Base-by-base conservation (phyloP, 1,284 basidiomycete genomes). In the Irpex rosettiformis region DNA sequence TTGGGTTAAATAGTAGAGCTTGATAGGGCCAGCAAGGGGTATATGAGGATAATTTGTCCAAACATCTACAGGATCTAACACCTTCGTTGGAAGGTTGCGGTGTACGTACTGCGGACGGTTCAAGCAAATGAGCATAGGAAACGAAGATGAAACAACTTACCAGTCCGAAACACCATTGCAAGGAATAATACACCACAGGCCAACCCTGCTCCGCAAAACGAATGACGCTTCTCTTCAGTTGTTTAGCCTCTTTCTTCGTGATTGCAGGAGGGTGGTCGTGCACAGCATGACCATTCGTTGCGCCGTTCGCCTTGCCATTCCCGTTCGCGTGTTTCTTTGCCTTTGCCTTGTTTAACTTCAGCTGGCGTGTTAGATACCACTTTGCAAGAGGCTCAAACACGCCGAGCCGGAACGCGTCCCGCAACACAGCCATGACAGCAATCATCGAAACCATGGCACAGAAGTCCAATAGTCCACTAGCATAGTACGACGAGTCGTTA, bases 131-230 rank as follows among this genome's bases (percentile, higher is more conserved):
- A 54, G 62, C 33, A 57, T 60, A 55, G 56, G 60, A 47, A 56
- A 57, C 54, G 64, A 3, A 28, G 48, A 51, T 10, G 28, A 55
- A 56, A 52, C 37, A 6, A 86, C 95, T 75, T 71, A 97, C 95
- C 65, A 94, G 64, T n/a, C 95, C 95, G 67, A 88, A 84, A 22
- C 73, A 72, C 82, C 88, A 96, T 64, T 88, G 89, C 5, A 84
- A 65, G 37, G 82, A 75, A 71, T 93, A 96, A 75, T 96, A 98
- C 49, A 91, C 73, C 54, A 89, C 79, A 47, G 86, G 85, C 93
- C 94, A 99, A 55, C 93, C 91, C 75, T 99, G 96, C 74, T 98
- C 96, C 3, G 94, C 93, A 69, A 98, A 98, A 61, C 96, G 81
- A 52, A 91, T 72, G 47, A 94, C 85, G 62, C 84, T 88, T 69